Percentiles rank a stretch among this genome's conserved stretches.
phyloP scores from a whole-genome alignment of 768 basidiomycete genomes.

The Tephrocybe sp. region DNA sequence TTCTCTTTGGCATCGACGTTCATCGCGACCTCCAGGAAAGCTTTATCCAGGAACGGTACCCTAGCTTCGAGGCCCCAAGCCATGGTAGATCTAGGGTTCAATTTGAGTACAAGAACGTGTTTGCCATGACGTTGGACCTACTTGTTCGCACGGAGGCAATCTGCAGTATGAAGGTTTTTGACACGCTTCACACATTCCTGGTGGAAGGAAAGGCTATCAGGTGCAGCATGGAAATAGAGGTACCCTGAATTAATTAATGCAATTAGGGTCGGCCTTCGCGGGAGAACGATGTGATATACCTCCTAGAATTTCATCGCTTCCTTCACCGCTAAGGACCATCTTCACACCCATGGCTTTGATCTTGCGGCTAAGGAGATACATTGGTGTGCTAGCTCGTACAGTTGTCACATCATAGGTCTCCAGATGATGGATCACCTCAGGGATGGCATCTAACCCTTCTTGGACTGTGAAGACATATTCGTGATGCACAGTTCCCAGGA shows the following conservation, averaged over 20 bases:
- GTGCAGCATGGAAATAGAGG: conserved; percentile 99
- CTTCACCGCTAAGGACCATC: conserved; percentile 98
- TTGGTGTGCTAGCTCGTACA: conserved; percentile 94
- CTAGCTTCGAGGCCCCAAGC: conserved; percentile 99
- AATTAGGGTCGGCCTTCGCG: not conserved
- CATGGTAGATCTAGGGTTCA: conserved; percentile 80
- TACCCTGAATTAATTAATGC: conserved; percentile 59
- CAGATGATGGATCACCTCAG: conserved; percentile 96
- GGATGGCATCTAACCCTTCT: conserved; percentile 95
- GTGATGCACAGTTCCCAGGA: conserved; percentile 92
- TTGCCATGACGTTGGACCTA: conserved; percentile 29
- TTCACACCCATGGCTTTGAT: conserved; percentile 99
- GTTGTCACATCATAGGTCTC: conserved; percentile 99
- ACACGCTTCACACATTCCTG: conserved; percentile 93
- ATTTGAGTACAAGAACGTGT: not conserved
- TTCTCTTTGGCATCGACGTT: conserved; percentile 85
- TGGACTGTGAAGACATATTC: conserved; percentile 98
- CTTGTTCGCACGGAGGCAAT: conserved; percentile 99
- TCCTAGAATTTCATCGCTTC: conserved; percentile 96
- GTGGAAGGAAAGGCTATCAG: conserved; percentile 84
- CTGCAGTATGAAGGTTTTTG: conserved; percentile 96
- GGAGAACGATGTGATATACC: conserved; percentile 42
- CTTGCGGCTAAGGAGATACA: conserved; percentile 97
- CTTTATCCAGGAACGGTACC: conserved; percentile 97
- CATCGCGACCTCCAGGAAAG: conserved; percentile 93